Evolutionary conservation across 2,329 filamentous ascomycete species (phyloP).

Genomic region (Phialophora expanda): DNA sequence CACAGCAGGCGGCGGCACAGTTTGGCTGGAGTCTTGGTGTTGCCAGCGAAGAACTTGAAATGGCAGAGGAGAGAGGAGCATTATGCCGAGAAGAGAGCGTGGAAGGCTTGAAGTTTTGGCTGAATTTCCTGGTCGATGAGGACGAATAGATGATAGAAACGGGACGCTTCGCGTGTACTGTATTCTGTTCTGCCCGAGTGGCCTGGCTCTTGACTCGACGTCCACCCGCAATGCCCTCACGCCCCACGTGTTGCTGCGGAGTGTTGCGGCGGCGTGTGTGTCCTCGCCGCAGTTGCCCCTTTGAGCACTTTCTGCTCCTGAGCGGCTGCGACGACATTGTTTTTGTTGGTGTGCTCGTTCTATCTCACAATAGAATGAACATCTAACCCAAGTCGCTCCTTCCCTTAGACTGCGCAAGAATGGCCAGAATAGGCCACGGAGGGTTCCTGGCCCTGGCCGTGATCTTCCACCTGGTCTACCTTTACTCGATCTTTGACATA

Average conservation of each 20-base stretch:
- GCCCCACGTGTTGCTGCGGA: slow-evolving; percentile 12
- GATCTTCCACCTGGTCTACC: slow-evolving; percentile 90
- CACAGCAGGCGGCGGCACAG: slow-evolving; percentile 82
- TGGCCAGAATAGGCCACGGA: slow-evolving; percentile 68
- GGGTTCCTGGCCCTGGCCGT: slow-evolving; percentile 88
- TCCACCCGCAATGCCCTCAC: slow-evolving; percentile 3
- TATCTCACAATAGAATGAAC: slow-evolving; percentile 11
- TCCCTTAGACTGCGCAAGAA: slow-evolving; percentile 37
- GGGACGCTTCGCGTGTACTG: background rate
- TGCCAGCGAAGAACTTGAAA: slow-evolving; percentile 91
- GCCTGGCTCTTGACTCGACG: background rate
- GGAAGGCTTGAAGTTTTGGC: slow-evolving; percentile 91
- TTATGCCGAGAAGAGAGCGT: slow-evolving; percentile 90
- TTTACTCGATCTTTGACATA: slow-evolving; percentile 96
- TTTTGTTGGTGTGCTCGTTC: background rate
- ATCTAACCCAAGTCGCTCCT: slow-evolving; percentile 40
- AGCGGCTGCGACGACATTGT: background rate
- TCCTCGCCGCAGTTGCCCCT: slow-evolving; percentile 30
- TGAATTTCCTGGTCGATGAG: slow-evolving; percentile 63
- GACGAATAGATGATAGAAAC: slow-evolving; percentile 27
- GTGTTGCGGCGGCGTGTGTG: background rate
- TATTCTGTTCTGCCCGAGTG: too few species aligned
- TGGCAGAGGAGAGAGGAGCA: slow-evolving; percentile 89
- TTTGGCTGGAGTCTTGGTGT: slow-evolving; percentile 99
- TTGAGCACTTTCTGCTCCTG: slow-evolving; percentile 13